Base-by-base conservation (phyloP, 768 basidiomycete species). In the Boletus vinaceobasis region DNA sequence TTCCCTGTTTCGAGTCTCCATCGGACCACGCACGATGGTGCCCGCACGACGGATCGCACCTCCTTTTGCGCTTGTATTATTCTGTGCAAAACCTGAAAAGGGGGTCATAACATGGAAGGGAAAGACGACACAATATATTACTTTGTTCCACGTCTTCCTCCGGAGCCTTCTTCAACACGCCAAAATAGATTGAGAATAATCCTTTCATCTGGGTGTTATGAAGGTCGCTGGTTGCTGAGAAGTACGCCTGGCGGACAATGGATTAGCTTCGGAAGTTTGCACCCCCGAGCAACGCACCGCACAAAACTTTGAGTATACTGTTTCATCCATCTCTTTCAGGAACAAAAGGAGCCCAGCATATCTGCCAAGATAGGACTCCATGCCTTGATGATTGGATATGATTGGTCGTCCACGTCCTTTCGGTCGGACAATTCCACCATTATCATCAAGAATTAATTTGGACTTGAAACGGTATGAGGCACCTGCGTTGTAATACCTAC, bases 261-360 rank as follows among this genome's bases (percentile, higher is more conserved):
- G 11, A 40, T 60, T 36, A 61, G 42, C 19, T 19, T 35, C 39
- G 2, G 35, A 47, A 38, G 9, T 47, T 37, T 49, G 32, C 29
- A 39, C 31, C 21, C 14, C 9, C 23, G n/a, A 15, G 43, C 37
- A 10, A 78, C 88, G 53, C 65, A 96, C 96, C 37, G 88, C 92
- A 65, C 94, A 98, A 31, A 98, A 73, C 65, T 90, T 92, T 40
- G 86, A 88, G 68, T 98, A 98, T 23, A 89, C 72, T 51, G 72
- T 74, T 68, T 97, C 92, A 56, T 97, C 94, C 90, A 98, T 96
- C 75, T 98, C 96, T 68, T 93, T 95, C 53, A 98, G 73, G 66
- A 96, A 98, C 17, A 98, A 76, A 71, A 98, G 83, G 49, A 98
- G 71, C 1, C 95, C 95, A 31, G 88, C 82, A 71, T 98, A 98